Conservation (phyloP, 345 rosid species). For the Tarenaya hassleriana region DNA sequence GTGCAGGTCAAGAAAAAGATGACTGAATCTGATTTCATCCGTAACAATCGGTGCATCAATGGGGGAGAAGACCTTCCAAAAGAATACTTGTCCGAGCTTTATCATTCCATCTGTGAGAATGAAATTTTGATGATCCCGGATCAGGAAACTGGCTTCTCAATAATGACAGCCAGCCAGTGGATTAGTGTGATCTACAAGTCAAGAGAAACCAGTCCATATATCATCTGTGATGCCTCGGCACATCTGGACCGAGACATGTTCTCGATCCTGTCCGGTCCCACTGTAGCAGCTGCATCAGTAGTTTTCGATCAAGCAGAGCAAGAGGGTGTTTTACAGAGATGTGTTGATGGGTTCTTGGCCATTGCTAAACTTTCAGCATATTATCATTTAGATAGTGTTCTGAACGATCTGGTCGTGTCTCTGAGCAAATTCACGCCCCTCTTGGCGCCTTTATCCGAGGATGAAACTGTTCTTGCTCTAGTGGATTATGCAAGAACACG, state of each 20-base stretch:
- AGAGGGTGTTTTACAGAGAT: constrained; percentile 52
- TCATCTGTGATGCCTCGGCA: constrained; percentile 42
- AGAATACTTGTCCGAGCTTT: constrained; percentile 60
- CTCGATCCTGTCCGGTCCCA: constrained; percentile 49
- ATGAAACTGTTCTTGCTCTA: constrained; percentile 50
- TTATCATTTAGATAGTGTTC: constrained; percentile 41
- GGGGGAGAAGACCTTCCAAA: constrained; percentile 70
- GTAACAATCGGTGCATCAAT: constrained; percentile 61
- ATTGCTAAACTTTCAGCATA: constrained; percentile 60
- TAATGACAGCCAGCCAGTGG: constrained; percentile 62
- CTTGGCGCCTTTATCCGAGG: constrained; percentile 39
- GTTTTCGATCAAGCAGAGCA: constrained; percentile 69
- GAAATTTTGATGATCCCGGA: constrained; percentile 69
- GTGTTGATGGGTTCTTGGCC: constrained; percentile 61
- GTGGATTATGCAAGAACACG: constrained; percentile 56
- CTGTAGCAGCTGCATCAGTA: constrained; percentile 66
- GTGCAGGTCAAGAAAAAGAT: constrained; percentile 67
- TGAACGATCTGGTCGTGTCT: constrained; percentile 66
- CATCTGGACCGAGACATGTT: constrained; percentile 63
- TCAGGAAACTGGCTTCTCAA: constrained; percentile 47
- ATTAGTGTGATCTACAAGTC: constrained; percentile 58
- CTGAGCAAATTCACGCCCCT: constrained; percentile 60
- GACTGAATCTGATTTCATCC: constrained; percentile 71
- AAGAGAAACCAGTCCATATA: constrained; percentile 49
- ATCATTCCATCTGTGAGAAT: constrained; percentile 55